These are phyloP conservation scores for Rhizoctonia solani DNA, from an alignment of 1,284 basidiomycete genomes.

Conservation along the genomic window DNA sequence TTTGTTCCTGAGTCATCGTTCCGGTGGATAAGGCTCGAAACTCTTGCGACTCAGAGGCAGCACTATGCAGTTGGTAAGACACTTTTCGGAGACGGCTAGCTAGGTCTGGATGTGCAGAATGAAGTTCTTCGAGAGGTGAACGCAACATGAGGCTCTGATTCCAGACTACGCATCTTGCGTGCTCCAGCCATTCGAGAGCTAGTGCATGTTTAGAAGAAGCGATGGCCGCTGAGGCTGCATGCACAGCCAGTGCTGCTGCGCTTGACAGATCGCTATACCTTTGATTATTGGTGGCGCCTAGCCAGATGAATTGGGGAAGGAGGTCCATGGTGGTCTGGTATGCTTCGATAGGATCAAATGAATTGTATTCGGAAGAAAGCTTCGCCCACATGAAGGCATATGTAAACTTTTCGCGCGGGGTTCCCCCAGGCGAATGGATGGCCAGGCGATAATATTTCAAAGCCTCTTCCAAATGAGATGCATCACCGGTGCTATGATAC, in stretches of 20 bases:
- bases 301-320: constrained; percentile 29
- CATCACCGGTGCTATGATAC: background rate
- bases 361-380: background rate
- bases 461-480: background rate
- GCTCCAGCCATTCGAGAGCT: background rate
- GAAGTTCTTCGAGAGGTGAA: background rate
- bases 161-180: background rate
- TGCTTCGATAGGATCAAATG: background rate
- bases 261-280: background rate
- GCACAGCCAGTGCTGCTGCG: constrained; percentile 7
- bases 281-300: background rate
- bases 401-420: background rate
- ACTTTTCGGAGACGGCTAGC: background rate
- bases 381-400: background rate
- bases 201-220: background rate
- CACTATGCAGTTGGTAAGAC: background rate
- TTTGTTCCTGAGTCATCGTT: too few relatives aligned
- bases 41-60: background rate
- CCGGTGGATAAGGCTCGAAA: too few relatives aligned
- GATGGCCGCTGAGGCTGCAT: constrained; percentile 14
- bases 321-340: constrained; percentile 8
- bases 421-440: background rate
- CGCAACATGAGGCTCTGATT: background rate
- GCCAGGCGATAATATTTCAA: background rate
- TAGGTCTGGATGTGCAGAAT: background rate